Base-by-base conservation (phyloP, 2,329 filamentous ascomycete genomes). In the Fusarium udum region DNA sequence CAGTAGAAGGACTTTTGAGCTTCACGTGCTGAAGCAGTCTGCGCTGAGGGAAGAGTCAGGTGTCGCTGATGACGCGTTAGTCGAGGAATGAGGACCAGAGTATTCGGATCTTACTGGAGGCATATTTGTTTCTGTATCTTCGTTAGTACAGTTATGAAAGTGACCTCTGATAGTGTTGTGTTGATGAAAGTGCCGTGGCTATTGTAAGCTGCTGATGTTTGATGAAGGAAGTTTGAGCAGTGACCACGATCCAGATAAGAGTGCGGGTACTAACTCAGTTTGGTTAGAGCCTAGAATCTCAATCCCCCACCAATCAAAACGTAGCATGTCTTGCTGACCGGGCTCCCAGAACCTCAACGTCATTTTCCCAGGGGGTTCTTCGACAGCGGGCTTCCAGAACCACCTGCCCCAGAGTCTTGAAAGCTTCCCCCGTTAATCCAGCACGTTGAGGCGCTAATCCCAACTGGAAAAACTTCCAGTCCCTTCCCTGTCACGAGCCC, bases 1-100 rank as follows among this genome's bases (percentile, higher is more conserved):
- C 92, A 97, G 84, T 93, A 95, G 84, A 97, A 96, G 39, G 93
- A 91, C 78, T 91, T 92, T 55, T 93, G 87, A 22, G 93, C 93
- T 78, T 93, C 92, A 71, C 93, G 91, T 14, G 93, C 94, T 6
- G 88, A 88, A 32, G 86, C 84, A 28, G 88, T 90, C 77, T 89
- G 87, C 64, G 88, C 87, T 9, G 87, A 85, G 3, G 88, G 88
- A 4, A 90, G 85, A 10, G 88, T 90, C 72, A 89, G 87, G 78
- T 87, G 86, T 77, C 88, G 83, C 86, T 89, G 77, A 14, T n/a
- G 18, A 40, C 37, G n/a, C 24, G 68, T 78, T 34, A 78, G 61
- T 48, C 11, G 37, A 26, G 6, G 26, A 36, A 28, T 20, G 9
- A 11, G 78, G 84, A 84, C n/a, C 31, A 13, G 83, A 84, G 80